These are phyloP conservation scores for Clavispora santaluciae DNA, from an alignment of 805 yeast species.

Conservation along the genomic window DNA sequence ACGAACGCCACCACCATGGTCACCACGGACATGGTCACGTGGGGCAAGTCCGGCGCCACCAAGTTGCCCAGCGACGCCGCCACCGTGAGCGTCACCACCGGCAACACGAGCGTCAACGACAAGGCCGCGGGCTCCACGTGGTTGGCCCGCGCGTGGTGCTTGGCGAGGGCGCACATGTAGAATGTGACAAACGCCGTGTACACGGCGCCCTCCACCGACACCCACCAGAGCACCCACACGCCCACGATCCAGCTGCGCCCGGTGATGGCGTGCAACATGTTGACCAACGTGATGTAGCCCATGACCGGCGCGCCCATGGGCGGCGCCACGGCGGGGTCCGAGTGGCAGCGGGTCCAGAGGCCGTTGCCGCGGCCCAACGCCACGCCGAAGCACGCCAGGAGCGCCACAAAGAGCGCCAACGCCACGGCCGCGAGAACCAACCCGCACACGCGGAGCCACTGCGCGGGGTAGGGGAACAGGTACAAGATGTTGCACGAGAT, in stretches of 20 bases:
- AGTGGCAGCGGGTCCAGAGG: conserved; percentile 15
- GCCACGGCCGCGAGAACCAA: conserved; percentile 61
- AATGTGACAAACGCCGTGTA: conserved; percentile 58
- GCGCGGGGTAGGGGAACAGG: conserved; percentile 59
- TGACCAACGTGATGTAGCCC: conserved; percentile 69
- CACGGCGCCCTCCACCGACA: conserved; percentile 51
- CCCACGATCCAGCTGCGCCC: conserved; percentile 42
- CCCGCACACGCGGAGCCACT: conserved; percentile 56
- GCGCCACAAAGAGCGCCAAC: conserved; percentile 40
- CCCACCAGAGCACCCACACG: conserved; percentile 70
- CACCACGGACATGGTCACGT: conserved; percentile 40
- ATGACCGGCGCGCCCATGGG: conserved; percentile 78
- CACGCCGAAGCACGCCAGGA: conserved; percentile 38
- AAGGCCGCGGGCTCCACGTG: conserved; percentile 27
- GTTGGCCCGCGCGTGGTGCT: conserved; percentile 23
- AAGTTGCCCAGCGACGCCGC: conserved; percentile 66
- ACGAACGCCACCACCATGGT: conserved; percentile 52
- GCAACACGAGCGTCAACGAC: conserved; percentile 59
- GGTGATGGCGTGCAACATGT: conserved; percentile 46
- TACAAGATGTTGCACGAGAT: conserved; percentile 59
- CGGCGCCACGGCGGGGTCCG: conserved; percentile 44
- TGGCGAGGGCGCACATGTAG: conserved; percentile 42
- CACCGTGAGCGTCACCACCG: conserved; percentile 78
- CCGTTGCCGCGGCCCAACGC: conserved; percentile 33
- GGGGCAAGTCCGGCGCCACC: conserved; percentile 42